Evolutionary conservation across 2,329 filamentous ascomycete species (phyloP).

Genomic region (Clathrospora elynae): DNA sequence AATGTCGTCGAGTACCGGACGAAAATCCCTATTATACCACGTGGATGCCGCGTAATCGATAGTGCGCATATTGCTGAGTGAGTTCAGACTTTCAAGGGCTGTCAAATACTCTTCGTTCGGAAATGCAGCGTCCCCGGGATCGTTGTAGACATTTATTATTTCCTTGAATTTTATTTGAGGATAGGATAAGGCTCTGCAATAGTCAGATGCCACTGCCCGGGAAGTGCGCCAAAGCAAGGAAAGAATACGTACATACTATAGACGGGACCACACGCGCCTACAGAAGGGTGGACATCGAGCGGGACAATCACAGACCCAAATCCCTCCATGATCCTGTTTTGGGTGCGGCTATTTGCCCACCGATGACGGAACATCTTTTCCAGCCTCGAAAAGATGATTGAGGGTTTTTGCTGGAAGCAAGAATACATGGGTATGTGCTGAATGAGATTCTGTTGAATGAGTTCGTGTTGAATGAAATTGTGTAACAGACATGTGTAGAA

Average conservation of each 20-base stretch:
- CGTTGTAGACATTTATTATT: constrained; percentile 56
- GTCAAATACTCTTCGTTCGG: constrained; percentile 53
- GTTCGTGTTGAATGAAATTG: constrained; percentile 1
- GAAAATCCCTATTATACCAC: constrained; percentile 47
- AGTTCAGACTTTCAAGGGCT: constrained; percentile 50
- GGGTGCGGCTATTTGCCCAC: constrained; percentile 12
- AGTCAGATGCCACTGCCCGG: constrained; percentile 15
- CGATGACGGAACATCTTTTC: constrained; percentile 3
- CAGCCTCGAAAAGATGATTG: constrained; percentile 3
- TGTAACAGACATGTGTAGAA: constrained; percentile 7
- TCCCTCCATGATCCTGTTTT: constrained; percentile 19
- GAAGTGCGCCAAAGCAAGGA: constrained; percentile 5
- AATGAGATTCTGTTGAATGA: too few relatives aligned
- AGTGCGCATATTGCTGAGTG: constrained; percentile 55
- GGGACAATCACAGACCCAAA: constrained; percentile 51
- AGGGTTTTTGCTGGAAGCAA: constrained; percentile 4
- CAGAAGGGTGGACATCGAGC: constrained; percentile 56
- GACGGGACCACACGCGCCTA: constrained; percentile 55
- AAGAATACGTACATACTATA: constrained; percentile 47
- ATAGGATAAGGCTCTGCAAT: constrained; percentile 34
- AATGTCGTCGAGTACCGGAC: constrained; percentile 48
- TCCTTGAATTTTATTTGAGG: constrained; percentile 56
- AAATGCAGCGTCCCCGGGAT: constrained; percentile 51
- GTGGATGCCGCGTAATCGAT: constrained; percentile 59
- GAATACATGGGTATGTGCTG: constrained; percentile 11